Conservation (phyloP, 495 filamentous ascomycete species). For the Lasiosphaeria hispida region DNA sequence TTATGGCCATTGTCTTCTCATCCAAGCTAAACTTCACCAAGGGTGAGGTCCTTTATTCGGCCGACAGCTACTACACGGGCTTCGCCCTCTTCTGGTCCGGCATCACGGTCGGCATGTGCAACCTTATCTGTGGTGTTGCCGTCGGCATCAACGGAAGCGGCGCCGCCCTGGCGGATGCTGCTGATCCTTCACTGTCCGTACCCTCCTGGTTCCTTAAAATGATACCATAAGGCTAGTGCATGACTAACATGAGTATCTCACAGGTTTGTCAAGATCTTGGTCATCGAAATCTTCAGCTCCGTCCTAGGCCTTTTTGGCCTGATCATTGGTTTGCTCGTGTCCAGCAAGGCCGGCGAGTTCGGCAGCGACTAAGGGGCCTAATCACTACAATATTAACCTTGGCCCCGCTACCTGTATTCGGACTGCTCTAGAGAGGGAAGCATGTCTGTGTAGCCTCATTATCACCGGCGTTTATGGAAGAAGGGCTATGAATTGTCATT, state of each 20-base stretch:
- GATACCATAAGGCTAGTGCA: not conserved
- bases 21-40: slow-evolving; percentile 74
- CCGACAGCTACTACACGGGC: slow-evolving; percentile 87
- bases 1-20: slow-evolving; percentile 98
- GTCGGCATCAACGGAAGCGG: slow-evolving; percentile 98
- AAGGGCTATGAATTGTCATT: slow-evolving; percentile 25
- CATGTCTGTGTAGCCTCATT: slow-evolving; percentile 32
- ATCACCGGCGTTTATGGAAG: slow-evolving; percentile 36
- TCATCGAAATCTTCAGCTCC: slow-evolving; percentile 99
- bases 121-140: slow-evolving; percentile 91
- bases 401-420: slow-evolving; percentile 11
- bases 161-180: slow-evolving; percentile 93
- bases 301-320: slow-evolving; percentile 96
- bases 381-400: not conserved
- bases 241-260: slow-evolving; percentile 23
- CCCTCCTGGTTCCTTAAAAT: not conserved
- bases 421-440: slow-evolving; percentile 22
- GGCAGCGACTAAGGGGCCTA: slow-evolving; percentile 35
- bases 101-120: slow-evolving; percentile 89
- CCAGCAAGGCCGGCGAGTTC: slow-evolving; percentile 77
- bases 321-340: slow-evolving; percentile 87
- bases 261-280: slow-evolving; percentile 97
- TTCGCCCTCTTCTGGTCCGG: slow-evolving; percentile 96
- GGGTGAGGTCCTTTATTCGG: slow-evolving; percentile 59
- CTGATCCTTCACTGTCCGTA: slow-evolving; percentile 83